Percentiles rank a stretch among this genome's conserved stretches.
Conservation (phyloP, 805 yeast species). For the Saturnispora mendoncae region DNA sequence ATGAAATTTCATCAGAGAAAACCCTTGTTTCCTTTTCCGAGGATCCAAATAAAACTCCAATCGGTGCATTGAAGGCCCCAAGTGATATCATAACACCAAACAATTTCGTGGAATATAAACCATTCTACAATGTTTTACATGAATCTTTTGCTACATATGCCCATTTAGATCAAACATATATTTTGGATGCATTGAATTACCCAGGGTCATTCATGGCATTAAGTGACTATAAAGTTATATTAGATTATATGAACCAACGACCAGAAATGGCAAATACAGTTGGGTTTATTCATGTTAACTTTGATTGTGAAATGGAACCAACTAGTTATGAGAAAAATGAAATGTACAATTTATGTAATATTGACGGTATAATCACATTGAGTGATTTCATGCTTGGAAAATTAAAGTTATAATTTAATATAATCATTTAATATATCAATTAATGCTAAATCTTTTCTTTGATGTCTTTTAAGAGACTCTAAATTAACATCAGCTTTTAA, state of each 20-base stretch:
- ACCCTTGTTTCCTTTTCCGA: constrained; percentile 25
- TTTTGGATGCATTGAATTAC: constrained; percentile 47
- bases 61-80: constrained; percentile 19
- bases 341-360: constrained; percentile 46
- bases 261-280: constrained; percentile 64
- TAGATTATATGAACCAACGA: constrained; percentile 43
- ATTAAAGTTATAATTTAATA: constrained; percentile 29
- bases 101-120: constrained; percentile 23
- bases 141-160: constrained; percentile 19
- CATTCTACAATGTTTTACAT: constrained; percentile 21
- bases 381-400: constrained; percentile 42
- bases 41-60: constrained; percentile 19
- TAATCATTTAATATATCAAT: constrained; percentile 41
- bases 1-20: constrained; percentile 14
- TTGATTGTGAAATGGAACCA: constrained; percentile 43
- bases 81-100: constrained; percentile 14
- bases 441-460: constrained; percentile 29
- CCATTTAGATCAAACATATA: constrained; percentile 42
- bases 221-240: constrained; percentile 58
- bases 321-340: constrained; percentile 49
- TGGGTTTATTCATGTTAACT: constrained; percentile 59
- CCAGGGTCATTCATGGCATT: constrained; percentile 55
- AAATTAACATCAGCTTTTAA: constrained; percentile 18
- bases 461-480: constrained; percentile 8
- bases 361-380: constrained; percentile 42